Evolutionary conservation across 306 rosid species (phyloP).

Genomic region (Phaseolus lunatus): DNA sequence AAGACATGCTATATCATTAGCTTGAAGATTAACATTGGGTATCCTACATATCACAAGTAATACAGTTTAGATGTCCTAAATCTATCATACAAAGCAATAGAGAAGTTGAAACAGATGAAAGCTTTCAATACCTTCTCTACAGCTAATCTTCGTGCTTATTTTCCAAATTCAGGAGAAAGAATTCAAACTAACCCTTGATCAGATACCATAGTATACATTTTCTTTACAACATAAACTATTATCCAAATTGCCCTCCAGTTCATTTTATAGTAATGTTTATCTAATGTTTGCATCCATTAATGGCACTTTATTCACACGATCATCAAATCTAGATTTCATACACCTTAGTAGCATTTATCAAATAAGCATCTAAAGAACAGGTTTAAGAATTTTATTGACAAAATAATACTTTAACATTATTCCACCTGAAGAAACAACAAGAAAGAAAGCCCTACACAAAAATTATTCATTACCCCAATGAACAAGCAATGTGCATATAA

Average conservation of each 20-base stretch:
- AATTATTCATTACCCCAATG: slow-evolving; percentile 18
- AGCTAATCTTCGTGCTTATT: neutral
- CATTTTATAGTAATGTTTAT: slow-evolving; percentile 1
- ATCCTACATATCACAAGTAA: neutral
- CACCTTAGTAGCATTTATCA: slow-evolving; percentile 23
- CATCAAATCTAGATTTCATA: slow-evolving; percentile 33
- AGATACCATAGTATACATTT: slow-evolving; percentile 12
- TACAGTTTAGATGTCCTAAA: neutral
- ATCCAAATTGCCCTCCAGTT: neutral
- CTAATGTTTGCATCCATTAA: slow-evolving; percentile 9
- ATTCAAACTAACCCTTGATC: slow-evolving; percentile 26
- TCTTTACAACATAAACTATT: neutral
- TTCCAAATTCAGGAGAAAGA: slow-evolving; percentile 33
- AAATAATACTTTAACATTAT: slow-evolving; percentile 28
- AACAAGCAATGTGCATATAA: slow-evolving; percentile 34
- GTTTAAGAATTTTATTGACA: neutral
- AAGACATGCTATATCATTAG: neutral
- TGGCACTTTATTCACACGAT: slow-evolving; percentile 2
- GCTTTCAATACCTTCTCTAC: neutral
- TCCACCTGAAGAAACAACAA: slow-evolving; percentile 37
- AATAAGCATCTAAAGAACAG: slow-evolving; percentile 26
- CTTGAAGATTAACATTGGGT: neutral
- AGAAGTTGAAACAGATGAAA: neutral
- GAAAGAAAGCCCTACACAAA: slow-evolving; percentile 6
- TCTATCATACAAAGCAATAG: neutral